Evolutionary conservation across 2,329 filamentous ascomycete species (phyloP), one percentile per base, ranked within the genome.

Genomic region (Ophiocordyceps camponoti-leonardi): DNA sequence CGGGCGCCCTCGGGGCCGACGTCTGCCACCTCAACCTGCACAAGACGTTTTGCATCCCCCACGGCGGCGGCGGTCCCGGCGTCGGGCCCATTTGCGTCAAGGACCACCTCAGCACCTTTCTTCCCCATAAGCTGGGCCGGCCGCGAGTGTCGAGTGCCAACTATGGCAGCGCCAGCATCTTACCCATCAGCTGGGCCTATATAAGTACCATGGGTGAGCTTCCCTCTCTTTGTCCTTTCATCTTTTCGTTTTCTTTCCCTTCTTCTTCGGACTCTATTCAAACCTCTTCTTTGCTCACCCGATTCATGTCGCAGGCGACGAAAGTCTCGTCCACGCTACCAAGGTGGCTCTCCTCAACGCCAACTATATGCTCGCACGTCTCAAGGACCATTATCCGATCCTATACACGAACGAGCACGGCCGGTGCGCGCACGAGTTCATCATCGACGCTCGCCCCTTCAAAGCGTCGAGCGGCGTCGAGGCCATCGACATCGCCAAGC

Each of bases 1-100:
- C 90, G 2, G 90, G 90, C 37, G 87, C 93, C 61, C 94, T 96
- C 53, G 90, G 90, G 19, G 90, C 90, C 28, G 90, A 96, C 60
- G 88, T 95, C 37, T 96, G 90, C 73, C 90, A 95, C 68, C 72
- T 96, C 49, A 96, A 96, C 65, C 74, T 96, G 40, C 90, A 96
- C 77, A 96, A 96, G 75, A 96, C 90, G 3, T 96, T 96, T 72
- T 96, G 90, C 61, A 96, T 96, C 56, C 90, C 90, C 42, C 90
- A 96, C 64, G 90, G 90, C 46, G 90, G 90, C 51, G 90, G 90
- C 52, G 90, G 90, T 16, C 90, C 90, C 11, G 90, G 90, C 56
- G 86, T 95, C 35, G 90, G 90, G 2, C 90, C 90, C 45, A 94
- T 96, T 53, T 88, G 87, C 58, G 90, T 94, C 46, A 92, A 88